Conservation (phyloP, 177 flowering plant species). For the Vitis hybrid region DNA sequence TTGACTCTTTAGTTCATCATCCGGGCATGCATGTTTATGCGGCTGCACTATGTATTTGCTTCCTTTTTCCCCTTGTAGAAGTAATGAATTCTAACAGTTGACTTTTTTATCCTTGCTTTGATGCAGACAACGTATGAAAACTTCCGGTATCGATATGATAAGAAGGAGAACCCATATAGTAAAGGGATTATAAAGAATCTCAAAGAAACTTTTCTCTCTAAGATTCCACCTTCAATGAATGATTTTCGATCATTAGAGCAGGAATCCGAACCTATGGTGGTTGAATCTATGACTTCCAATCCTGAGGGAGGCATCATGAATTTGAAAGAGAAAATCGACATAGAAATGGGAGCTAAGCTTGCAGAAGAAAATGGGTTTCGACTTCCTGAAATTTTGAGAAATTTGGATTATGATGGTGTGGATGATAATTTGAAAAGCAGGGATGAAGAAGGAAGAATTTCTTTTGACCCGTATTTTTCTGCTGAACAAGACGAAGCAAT, state of each 20-base stretch:
- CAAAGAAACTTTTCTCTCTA: slow-evolving; percentile 51
- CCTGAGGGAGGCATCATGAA: slow-evolving; percentile 22
- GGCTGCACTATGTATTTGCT: no score
- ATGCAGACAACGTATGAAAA: slow-evolving; percentile 94
- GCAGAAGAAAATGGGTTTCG: slow-evolving; percentile 28
- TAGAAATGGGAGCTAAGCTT: slow-evolving; percentile 61
- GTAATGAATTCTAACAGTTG: no score
- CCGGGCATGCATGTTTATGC: no score
- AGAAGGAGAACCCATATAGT: slow-evolving; percentile 75
- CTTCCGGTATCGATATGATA: slow-evolving; percentile 88
- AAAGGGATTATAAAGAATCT: slow-evolving; percentile 57
- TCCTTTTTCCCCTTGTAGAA: no score
- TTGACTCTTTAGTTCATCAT: no score
- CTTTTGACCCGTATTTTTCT: slow-evolving; percentile 33
- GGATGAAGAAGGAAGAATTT: slow-evolving; percentile 31
- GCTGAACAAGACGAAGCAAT: slow-evolving; percentile 24
- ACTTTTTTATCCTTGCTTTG: slow-evolving; percentile 7
- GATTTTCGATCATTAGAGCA: slow-evolving; percentile 57
- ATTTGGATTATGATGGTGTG: slow-evolving; percentile 55
- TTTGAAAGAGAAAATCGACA: slow-evolving; percentile 64
- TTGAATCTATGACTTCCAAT: slow-evolving; percentile 26
- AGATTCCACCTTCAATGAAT: slow-evolving; percentile 64
- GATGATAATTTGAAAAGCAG: slow-evolving; percentile 48
- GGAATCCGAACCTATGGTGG: slow-evolving; percentile 42
- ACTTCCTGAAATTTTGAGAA: slow-evolving; percentile 64